Base-by-base conservation (phyloP, 495 filamentous ascomycete species). In the Aspergillus hancockii region DNA sequence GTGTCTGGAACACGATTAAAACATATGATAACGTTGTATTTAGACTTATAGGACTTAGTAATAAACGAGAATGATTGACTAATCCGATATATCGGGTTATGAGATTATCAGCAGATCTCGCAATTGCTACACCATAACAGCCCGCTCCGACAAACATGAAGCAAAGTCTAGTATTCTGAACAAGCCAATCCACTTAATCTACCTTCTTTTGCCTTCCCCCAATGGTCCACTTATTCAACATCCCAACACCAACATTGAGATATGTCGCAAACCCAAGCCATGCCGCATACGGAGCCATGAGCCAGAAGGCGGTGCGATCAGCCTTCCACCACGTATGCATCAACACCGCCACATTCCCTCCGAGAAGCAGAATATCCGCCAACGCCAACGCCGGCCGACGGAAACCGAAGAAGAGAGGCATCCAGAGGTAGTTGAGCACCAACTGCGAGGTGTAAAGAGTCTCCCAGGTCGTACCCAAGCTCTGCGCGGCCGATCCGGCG, bases 261-360 rank as follows among this genome's bases (percentile, higher is more conserved):
- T 95, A 96, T 0, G 89, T 90, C 32, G 91, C 92, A 69, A 92
- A 96, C 19, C 86, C 75, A 57, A 97, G 71, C 93, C 93, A 97
- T 3, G 71, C 84, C 36, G 91, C 67, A 67, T 96, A 96, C 3
- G 93, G 93, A 16, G 79, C 83, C 72, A 95, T 72, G 60, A 85
- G 72, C 84, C 84, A 93, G 7, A 84, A 90, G 9, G 91, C 84
- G 16, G 85, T 78, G 5, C 70, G 66, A 67, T 97, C 93, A 45
- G 91, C 83, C 49, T 84, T 73, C 45, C 87, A 85, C 85, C 89
- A 97, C 36, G 89, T 71, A 60, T 86, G 88, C 14, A 89, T 81
- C 51, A 97, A 63, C 56, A 89, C 89, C 0, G 79, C 83, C 18
- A 88, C 87, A 6, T 86, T 76, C 1, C 86, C 90, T 1, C 85